Conservation (phyloP, 2,329 filamentous ascomycete genomes). For the Ophiognomonia clavigignenti-juglandacearum region DNA sequence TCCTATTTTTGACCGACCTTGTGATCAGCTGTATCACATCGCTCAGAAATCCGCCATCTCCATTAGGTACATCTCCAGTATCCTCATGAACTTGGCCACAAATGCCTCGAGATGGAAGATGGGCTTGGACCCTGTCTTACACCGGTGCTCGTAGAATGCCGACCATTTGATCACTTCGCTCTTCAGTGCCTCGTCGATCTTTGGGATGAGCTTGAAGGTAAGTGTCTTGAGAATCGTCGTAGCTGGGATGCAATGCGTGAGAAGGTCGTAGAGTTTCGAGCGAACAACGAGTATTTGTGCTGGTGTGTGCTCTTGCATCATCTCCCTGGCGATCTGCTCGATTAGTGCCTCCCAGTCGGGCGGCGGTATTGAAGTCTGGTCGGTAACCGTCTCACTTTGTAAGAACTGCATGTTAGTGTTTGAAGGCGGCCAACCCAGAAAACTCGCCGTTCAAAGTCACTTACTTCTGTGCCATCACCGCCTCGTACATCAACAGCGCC, state of each 20-base stretch:
- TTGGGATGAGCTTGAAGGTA: conserved; percentile 84
- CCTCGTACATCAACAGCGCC: conserved; percentile 94
- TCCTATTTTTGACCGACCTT: not conserved
- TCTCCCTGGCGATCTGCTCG: conserved; percentile 82
- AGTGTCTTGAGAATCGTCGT: conserved; percentile 92
- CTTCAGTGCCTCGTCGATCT: conserved; percentile 86
- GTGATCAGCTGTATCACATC: not conserved
- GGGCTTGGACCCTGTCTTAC: conserved; percentile 87
- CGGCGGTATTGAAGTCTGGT: conserved; percentile 83
- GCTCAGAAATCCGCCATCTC: conserved; percentile 64
- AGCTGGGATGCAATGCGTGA: conserved; percentile 94
- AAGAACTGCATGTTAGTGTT: conserved; percentile 7
- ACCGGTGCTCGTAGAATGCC: conserved; percentile 93
- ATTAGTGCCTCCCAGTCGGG: conserved; percentile 97
- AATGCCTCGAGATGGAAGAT: conserved; percentile 99
- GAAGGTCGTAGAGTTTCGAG: conserved; percentile 90
- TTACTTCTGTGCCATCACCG: conserved; percentile 95
- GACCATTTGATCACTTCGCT: conserved; percentile 93
- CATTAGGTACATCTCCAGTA: conserved; percentile 88
- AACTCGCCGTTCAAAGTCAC: conserved; percentile 22
- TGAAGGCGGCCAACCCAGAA: not conserved
- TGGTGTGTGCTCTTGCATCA: conserved; percentile 89
- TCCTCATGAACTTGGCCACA: conserved; percentile 96
- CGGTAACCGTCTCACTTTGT: conserved; percentile 78
- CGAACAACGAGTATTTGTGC: conserved; percentile 82